phyloP scores from a whole-genome alignment of 164 flowering plant species.

The Amborella trichopoda region DNA sequence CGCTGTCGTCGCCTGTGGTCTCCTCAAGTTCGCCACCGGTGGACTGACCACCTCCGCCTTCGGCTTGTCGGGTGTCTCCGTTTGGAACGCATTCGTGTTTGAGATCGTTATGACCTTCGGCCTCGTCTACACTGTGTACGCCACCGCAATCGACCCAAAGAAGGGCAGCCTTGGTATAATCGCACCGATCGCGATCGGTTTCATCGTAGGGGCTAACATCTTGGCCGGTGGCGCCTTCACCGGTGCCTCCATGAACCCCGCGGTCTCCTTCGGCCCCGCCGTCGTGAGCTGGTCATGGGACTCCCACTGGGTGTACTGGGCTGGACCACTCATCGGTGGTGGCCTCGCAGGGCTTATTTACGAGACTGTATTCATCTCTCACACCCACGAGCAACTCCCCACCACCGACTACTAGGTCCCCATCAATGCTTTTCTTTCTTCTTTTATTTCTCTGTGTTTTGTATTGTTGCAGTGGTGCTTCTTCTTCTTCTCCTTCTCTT shows the following conservation, averaged over 20 bases:
- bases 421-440: too few relatives aligned
- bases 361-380: slow-evolving; percentile 26
- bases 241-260: slow-evolving; percentile 56
- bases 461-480: too few relatives aligned
- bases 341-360: slow-evolving; percentile 37
- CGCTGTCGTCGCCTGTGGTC: slow-evolving; percentile 30
- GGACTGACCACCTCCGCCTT: slow-evolving; percentile 13
- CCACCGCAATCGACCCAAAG: slow-evolving; percentile 13
- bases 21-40: slow-evolving; percentile 25
- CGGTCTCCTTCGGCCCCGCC: slow-evolving; percentile 43
- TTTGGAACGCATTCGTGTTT: slow-evolving; percentile 7
- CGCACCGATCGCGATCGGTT: slow-evolving; percentile 41
- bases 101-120: slow-evolving; percentile 16
- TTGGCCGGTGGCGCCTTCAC: slow-evolving; percentile 40
- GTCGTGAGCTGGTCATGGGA: slow-evolving; percentile 38
- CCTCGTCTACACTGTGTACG: slow-evolving; percentile 13
- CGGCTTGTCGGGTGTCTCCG: slow-evolving; percentile 4
- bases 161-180: slow-evolving; percentile 32
- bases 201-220: slow-evolving; percentile 46
- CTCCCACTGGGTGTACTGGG: slow-evolving; percentile 56
- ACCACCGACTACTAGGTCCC: slow-evolving; percentile 14
- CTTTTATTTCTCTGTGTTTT: too few relatives aligned
- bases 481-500: too few relatives aligned
- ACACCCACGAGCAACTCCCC: slow-evolving; percentile 27
- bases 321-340: slow-evolving; percentile 40